Base-by-base conservation (phyloP, 371 early-diverging fungal species). In the Syncephalastrum sp. region DNA sequence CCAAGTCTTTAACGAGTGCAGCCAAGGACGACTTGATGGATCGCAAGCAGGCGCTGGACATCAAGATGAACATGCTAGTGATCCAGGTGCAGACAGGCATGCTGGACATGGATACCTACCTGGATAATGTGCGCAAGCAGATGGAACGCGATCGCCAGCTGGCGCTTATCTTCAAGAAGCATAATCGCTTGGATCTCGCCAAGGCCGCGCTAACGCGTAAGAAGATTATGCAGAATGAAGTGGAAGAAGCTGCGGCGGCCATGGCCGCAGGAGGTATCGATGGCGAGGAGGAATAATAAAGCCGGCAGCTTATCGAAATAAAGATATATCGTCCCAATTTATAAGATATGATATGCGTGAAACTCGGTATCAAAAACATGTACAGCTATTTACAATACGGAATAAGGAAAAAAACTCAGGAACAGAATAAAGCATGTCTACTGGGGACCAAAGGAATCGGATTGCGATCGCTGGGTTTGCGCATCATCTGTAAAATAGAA, bases 11-110 rank as follows among this genome's bases (percentile, higher is more conserved):
- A 60, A 38, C 82, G 73, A 50, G 64, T 47, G 71, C 79, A 41
- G 61, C 71, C 1, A 73, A 67, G 27, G 91, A 90, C 0, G 90
- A 90, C 25, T 67, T 86, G 44, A 63, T 73, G 52, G 90, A 89
- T 64, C 66, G 87, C 43, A 79, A 87, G 59, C 75, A 75, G 53
- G 85, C 82, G 10, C 73, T 89, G 42, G 88, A 91, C 50, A 81
- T 92, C 60, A 90, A 91, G 65, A 84, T 90, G 84, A 86, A 90
- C 57, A 69, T 91, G 74, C 77, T 94, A n/a, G 86, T 90, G 15
- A 78, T 90, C 7, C 77, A 86, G 61, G 91, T 92, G 5, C 88
- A 90, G 61, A 79, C 88, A 4, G 92, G 92, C 1, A 64, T 78
- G 47, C 59, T 94, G 51, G 86, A 89, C n/a, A 89, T 94, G 85